Percentiles rank a stretch among this genome's conserved stretches.
Evolutionary conservation across 805 yeast genomes (phyloP).

Genomic region (Barnettozyma sucrosica): DNA sequence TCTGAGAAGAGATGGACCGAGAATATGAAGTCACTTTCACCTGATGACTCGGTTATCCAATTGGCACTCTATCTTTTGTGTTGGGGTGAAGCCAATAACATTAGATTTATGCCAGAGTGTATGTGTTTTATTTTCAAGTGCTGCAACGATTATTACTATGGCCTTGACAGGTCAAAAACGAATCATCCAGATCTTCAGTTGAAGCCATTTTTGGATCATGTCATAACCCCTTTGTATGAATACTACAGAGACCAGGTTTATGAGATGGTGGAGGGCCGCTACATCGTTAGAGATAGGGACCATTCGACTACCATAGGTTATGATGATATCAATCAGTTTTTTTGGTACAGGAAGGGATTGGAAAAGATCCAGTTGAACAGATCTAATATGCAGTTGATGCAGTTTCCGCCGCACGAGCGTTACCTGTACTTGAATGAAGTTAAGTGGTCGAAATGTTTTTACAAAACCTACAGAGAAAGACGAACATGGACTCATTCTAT

Average conservation of each 20-base stretch:
- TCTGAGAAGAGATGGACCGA: conserved; percentile 46
- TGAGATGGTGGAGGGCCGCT: conserved; percentile 37
- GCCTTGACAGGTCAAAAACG: conserved; percentile 34
- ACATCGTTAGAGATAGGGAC: conserved; percentile 49
- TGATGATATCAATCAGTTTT: conserved; percentile 84
- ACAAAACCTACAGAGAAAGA: conserved; percentile 68
- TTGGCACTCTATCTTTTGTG: conserved; percentile 63
- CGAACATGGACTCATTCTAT: conserved; percentile 74
- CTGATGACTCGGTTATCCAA: conserved; percentile 55
- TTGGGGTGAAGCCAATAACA: conserved; percentile 89
- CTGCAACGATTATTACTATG: conserved; percentile 60
- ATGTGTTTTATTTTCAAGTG: conserved; percentile 79
- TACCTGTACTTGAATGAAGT: conserved; percentile 48
- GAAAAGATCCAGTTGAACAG: conserved; percentile 45
- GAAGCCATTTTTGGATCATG: conserved; percentile 53
- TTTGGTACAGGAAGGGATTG: conserved; percentile 75
- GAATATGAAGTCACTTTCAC: conserved; percentile 43
- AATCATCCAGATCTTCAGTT: conserved; percentile 25
- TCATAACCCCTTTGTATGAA: conserved; percentile 69
- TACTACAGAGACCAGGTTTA: conserved; percentile 52
- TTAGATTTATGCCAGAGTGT: conserved; percentile 87
- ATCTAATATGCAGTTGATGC: conserved; percentile 27
- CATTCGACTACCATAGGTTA: conserved; percentile 73
- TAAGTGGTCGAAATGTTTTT: conserved; percentile 61
- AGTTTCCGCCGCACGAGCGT: conserved; percentile 47